Percentiles rank a stretch among this genome's conserved stretches.
Evolutionary conservation across 257 asterid genomes (phyloP).

Genomic region (Ajuga chamaepitys): DNA sequence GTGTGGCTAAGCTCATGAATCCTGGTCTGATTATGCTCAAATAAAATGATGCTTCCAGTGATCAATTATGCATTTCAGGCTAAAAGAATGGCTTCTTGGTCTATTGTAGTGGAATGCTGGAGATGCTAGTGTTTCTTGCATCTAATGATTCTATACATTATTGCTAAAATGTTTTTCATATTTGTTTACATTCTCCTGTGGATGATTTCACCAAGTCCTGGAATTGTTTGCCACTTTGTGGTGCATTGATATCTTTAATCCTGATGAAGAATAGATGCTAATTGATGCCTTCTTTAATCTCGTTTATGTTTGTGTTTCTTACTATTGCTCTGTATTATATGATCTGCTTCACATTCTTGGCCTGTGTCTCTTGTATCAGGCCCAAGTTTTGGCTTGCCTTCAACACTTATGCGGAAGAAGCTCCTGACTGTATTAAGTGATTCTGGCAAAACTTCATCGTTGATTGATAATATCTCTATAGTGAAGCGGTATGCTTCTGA

Average conservation of each 20-base stretch:
- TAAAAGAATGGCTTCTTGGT: no score
- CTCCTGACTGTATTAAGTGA: slow-evolving; percentile 74
- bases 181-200: no score
- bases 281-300: background rate
- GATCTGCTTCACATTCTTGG: slow-evolving; percentile 4
- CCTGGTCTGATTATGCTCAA: no score
- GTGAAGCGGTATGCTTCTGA: slow-evolving; percentile 84
- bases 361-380: slow-evolving; percentile 38
- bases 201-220: no score
- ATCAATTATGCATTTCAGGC: no score
- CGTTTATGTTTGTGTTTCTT: background rate
- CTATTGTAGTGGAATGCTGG: no score
- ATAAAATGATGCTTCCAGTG: no score
- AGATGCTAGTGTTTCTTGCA: no score
- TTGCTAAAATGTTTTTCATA: no score
- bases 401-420: slow-evolving; percentile 56
- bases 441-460: slow-evolving; percentile 68
- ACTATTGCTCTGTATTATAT: background rate
- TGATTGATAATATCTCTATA: slow-evolving; percentile 51
- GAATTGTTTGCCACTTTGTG: no score
- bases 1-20: no score
- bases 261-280: background rate
- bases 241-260: background rate
- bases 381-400: slow-evolving; percentile 75
- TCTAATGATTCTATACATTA: no score